Conservation (phyloP, 768 basidiomycete species). For the Naganishia friedmannii region DNA sequence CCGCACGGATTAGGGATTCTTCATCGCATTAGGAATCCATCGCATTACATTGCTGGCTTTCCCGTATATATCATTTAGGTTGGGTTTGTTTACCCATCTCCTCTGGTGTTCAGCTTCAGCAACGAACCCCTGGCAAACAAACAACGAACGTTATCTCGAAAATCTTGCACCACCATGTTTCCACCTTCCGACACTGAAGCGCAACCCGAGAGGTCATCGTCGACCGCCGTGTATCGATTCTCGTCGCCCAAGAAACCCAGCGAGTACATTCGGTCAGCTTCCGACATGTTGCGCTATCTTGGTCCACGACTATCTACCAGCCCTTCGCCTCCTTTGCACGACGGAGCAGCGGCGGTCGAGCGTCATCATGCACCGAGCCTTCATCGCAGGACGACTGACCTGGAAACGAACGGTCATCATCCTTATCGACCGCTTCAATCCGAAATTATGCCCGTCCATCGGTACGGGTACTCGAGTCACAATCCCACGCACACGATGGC, state of each 20-base stretch:
- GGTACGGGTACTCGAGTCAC: constrained; percentile 16
- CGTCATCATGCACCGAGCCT: constrained; percentile 1
- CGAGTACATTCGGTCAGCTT: not conserved
- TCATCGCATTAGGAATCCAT: not conserved
- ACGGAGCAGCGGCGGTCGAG: not conserved
- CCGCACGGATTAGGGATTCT: too few species aligned
- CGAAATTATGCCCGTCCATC: not conserved
- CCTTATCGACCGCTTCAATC: not conserved
- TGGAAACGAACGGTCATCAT: constrained; percentile 1
- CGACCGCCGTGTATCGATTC: not conserved
- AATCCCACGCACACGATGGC: constrained; percentile 6
- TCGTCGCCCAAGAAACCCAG: not conserved
- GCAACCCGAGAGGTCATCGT: not conserved
- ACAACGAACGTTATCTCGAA: too few species aligned
- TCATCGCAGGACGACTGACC: constrained; percentile 9
- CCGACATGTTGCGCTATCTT: not conserved
- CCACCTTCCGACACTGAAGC: not conserved
- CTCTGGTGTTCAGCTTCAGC: not conserved
- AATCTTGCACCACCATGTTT: not conserved
- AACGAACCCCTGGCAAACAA: too few species aligned
- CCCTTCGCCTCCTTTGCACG: not conserved
- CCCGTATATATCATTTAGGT: not conserved
- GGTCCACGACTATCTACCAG: not conserved
- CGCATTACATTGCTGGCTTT: not conserved
- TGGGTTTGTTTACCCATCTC: too few species aligned